Base-by-base conservation (phyloP, 345 rosid genomes). In the Bruguiera parviflora region DNA sequence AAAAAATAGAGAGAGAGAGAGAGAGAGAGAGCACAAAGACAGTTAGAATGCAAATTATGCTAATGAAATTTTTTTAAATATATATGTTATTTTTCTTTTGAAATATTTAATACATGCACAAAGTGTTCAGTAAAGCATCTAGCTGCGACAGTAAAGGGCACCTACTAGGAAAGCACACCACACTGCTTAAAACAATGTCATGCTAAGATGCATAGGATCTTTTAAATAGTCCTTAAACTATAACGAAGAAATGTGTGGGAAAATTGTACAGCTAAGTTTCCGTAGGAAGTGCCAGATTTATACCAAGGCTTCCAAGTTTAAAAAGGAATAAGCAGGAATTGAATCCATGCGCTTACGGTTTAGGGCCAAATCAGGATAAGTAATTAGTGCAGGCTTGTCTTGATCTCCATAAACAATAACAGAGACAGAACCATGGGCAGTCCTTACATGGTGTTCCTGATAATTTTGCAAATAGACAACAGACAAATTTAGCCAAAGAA, bases 291-390 rank as follows among this genome's bases (percentile, higher is more conserved):
- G 56, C 22, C 24, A 52, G 27, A 55, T 55, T 22, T 13, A 55
- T 9, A 22, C 13, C 7, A 55, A 55, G 58, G 58, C 27, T 55
- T 56, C 29, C 6, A n/a, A 56, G 29, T 20, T n/a, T 64, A 37
- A 24, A 19, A 52, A 8, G 19, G 53, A 21, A 58, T 6, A 46
- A 57, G 66, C 22, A 52, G 64, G 6, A 81, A 66, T 47, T 13
- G 8, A 74, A 39, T 51, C 63, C 57, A 55, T 64, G 55, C 37
- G 78, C 94, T 86, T 80, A 92, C 93, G 84, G 71, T 89, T 85
- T 65, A 92, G 80, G 61, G 90, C 97, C 77, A 92, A 73, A 84
- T 92, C 97, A 25, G 97, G 96, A 84, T 92, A 92, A 65, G 97
- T 92, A 57, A 92, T 83, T 67, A 92, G 65, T 29, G 96, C 93